Evolutionary conservation across 2,329 filamentous ascomycete species (phyloP), one percentile per base, ranked within the genome.

Genomic region (Mariannaea sp.): DNA sequence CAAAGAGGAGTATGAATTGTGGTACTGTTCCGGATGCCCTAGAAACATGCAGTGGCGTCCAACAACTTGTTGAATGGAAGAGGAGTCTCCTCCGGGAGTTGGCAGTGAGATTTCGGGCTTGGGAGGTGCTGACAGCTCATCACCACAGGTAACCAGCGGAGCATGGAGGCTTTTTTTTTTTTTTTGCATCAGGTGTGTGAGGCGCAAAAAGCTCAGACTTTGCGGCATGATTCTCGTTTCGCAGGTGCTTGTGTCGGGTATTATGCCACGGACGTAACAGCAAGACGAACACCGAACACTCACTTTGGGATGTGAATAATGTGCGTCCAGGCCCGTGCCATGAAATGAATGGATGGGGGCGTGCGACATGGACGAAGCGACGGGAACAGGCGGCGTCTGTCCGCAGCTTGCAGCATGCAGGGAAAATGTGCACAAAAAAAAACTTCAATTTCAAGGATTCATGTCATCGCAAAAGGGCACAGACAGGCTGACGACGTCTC

Each of bases 401-500:
- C 16, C 41, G 22, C 22, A 24, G 22, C n/a, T n/a, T n/a, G n/a
- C n/a, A n/a, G 33, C 41, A 43, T 12, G 22, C n/a, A 17, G 22
- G 35, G 17, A 39, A 13, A 20, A 48, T 27, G 22, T 12, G 32
- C 24, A 30, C 24, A 40, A 40, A 26, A 32, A 41, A 32, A 39
- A 9, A 40, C 26, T 16, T 33, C 45, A 39, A 39, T 48, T 40
- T 48, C 36, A 44, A 53, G 57, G 44, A 48, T 52, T 50, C 47
- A 48, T 49, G 55, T 45, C 29, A 41, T 58, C 58, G 48, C 35
- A 56, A 40, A 51, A 60, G 44, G 57, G 49, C 53, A 55, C 50
- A 35, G 53, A 33, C 45, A 48, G 43, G 40, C 56, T 58, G 61
- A 63, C 57, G 53, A 51, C 60, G 60, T 65, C 60, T 65, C 60